Evolutionary conservation across 2,329 filamentous ascomycete species (phyloP), one percentile per base, ranked within the genome.

Genomic region (Fusarium compactum): DNA sequence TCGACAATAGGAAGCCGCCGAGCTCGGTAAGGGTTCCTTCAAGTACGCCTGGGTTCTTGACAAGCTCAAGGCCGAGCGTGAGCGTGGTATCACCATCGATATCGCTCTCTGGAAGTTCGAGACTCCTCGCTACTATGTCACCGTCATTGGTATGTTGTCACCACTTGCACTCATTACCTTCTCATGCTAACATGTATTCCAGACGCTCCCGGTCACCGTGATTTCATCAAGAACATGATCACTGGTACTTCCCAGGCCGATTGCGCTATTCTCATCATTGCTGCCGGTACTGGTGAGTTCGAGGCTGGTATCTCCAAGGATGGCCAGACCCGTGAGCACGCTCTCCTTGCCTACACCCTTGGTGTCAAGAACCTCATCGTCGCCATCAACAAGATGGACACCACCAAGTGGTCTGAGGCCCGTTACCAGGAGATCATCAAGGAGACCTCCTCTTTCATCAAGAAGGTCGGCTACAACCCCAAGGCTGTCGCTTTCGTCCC

Each of bases 171-270:
- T n/a, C 32, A 12, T 50, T 5, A 3, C 5, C 43, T 11, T 10
- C 65, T 76, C 53, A 71, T 70, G 44, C 62, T 66, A 54, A 43
- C n/a, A n/a, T 8, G 0, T 2, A 18, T 12, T 74, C 90, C 77
- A 92, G 93, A 99, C 83, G 96, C 96, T 85, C 96, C 96, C 82
- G 96, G 96, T 87, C 96, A 99, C 88, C 95, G 96, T 96, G 96
- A 99, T 84, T 99, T 98, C 91, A 98, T 99, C 94, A 99, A 99
- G 95, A 99, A 98, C 95, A 99, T 99, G 96, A 99, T 99, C 86
- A 98, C 96, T 92, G 96, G 96, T 95, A 98, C 96, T 83, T 99
- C 96, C 86, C 96, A 98, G 92, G 96, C 96, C 80, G 96, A 99
- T 84, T 98, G 96, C 88, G 96, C 96, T 82, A 94, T 99, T 85